Conservation (phyloP, 306 rosid species). For the Cajanus cajan region DNA sequence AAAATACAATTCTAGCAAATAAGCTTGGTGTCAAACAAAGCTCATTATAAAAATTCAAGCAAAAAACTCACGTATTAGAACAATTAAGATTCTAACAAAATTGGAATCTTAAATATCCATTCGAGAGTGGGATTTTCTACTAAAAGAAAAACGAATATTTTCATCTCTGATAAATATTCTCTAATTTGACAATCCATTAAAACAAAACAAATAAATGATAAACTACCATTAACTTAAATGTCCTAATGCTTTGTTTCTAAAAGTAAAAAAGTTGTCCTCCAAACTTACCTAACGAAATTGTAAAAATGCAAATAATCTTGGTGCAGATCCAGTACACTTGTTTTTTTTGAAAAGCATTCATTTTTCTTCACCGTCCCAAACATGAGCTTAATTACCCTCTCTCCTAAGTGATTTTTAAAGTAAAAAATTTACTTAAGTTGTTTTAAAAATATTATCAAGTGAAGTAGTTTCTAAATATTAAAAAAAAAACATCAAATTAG, state of each 20-base stretch:
- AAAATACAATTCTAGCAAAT: slow-evolving; percentile 21
- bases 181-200: neutral
- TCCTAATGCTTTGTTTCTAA: neutral
- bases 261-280: neutral
- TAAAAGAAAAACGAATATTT: neutral
- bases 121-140: neutral
- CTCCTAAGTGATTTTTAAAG: neutral
- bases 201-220: neutral
- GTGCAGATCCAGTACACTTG: neutral
- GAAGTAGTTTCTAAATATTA: neutral
- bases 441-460: neutral
- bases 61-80: slow-evolving; percentile 1
- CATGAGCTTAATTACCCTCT: neutral
- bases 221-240: neutral
- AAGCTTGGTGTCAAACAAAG: neutral
- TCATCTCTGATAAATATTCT: neutral
- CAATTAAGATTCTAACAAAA: neutral
- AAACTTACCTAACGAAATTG: neutral
- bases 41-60: neutral
- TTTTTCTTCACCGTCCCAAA: neutral
- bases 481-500: neutral
- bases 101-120: neutral
- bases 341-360: neutral
- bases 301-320: neutral
- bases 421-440: neutral